These are phyloP conservation scores for Paradendryphiella salina DNA, from an alignment of 2,329 filamentous ascomycete genomes.

Conservation along the genomic window DNA sequence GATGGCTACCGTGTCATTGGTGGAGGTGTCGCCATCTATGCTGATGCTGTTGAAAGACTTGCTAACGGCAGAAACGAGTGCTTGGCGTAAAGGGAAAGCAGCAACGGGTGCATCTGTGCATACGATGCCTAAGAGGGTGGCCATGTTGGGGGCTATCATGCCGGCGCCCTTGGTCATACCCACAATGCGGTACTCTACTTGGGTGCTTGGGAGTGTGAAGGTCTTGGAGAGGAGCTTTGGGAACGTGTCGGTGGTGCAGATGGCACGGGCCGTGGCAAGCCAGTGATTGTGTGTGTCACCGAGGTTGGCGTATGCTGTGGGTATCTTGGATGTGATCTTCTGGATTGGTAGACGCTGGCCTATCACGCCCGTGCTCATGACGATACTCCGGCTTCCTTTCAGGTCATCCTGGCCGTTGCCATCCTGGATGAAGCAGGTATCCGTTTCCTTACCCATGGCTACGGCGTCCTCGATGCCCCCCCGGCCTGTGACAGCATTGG, in stretches of 20 bases:
- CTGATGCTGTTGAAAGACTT: conserved; percentile 96
- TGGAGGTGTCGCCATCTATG: conserved; percentile 95
- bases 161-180: conserved; percentile 98
- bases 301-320: conserved; percentile 71
- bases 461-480: conserved; percentile 86
- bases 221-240: conserved; percentile 87
- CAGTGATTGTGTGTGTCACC: conserved; percentile 80
- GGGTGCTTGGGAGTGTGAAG: conserved; percentile 82
- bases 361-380: conserved; percentile 99
- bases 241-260: conserved; percentile 98
- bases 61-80: conserved; percentile 75
- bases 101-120: conserved; percentile 87
- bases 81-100: conserved; percentile 65
- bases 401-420: conserved; percentile 47
- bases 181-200: conserved; percentile 78
- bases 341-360: conserved; percentile 89
- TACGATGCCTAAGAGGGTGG: conserved; percentile 86
- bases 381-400: conserved; percentile 68
- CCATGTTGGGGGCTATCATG: conserved; percentile 99
- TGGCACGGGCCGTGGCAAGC: conserved; percentile 83
- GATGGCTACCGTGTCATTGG: conserved; percentile 92
- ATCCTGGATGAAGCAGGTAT: conserved; percentile 60
- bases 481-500: conserved; percentile 93
- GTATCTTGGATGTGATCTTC: conserved; percentile 84
- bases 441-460: conserved; percentile 78